A percentile compares a stretch with the other conserved stretches of the same genome.
phyloP scores from a whole-genome alignment of 1,139 yeast genomes.

The Ashbya aceris region DNA sequence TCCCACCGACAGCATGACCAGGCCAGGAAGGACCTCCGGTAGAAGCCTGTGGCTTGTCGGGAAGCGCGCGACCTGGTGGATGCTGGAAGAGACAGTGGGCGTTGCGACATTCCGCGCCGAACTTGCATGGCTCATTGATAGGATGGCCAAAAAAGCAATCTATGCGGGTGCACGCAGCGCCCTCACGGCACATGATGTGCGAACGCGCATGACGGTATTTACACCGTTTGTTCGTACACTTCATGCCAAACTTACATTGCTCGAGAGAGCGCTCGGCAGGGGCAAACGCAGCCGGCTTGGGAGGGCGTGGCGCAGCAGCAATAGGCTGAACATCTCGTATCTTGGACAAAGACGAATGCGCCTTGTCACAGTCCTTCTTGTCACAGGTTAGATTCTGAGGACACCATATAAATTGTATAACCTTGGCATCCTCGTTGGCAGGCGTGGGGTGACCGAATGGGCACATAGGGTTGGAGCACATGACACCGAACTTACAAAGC shows the following conservation, averaged over 20 bases:
- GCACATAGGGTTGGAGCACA: slow-evolving; percentile 69
- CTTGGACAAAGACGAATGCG: slow-evolving; percentile 64
- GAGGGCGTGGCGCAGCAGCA: slow-evolving; percentile 14
- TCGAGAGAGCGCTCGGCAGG: slow-evolving; percentile 49
- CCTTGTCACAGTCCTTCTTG: slow-evolving; percentile 53
- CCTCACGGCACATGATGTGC: slow-evolving; percentile 68
- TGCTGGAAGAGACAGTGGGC: slow-evolving; percentile 63
- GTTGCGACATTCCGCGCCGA: slow-evolving; percentile 65
- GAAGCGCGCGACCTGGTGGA: slow-evolving; percentile 56
- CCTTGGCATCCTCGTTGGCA: slow-evolving; percentile 63
- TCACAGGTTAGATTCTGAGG: slow-evolving; percentile 55
- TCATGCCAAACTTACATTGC: slow-evolving; percentile 69
- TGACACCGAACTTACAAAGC: slow-evolving; percentile 64
- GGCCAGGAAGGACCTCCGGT: slow-evolving; percentile 6
- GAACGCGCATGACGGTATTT: slow-evolving; percentile 78
- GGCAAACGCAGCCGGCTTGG: slow-evolving; percentile 16
- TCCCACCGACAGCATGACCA: slow-evolving; percentile 7
- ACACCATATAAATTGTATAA: slow-evolving; percentile 68
- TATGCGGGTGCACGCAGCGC: slow-evolving; percentile 62
- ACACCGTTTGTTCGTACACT: slow-evolving; percentile 71
- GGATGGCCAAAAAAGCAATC: slow-evolving; percentile 84
- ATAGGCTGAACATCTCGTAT: slow-evolving; percentile 29
- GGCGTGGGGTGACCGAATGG: slow-evolving; percentile 92
- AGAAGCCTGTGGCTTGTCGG: slow-evolving; percentile 12
- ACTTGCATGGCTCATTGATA: slow-evolving; percentile 66